Conservation (phyloP, 2,329 filamentous ascomycete genomes). For the Fusarium floridanum region DNA sequence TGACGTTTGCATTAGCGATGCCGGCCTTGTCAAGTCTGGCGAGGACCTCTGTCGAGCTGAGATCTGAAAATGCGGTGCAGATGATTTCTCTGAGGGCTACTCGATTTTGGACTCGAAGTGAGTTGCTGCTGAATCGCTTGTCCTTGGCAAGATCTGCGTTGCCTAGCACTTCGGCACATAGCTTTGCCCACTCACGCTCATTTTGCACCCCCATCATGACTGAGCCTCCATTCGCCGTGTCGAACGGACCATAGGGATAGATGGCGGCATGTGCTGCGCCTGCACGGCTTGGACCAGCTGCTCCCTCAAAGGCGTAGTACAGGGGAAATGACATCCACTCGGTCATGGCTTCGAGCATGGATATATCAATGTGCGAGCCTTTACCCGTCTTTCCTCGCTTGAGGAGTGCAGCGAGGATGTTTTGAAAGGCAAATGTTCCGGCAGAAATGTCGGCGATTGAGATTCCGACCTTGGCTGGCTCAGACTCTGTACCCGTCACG, state of each 20-base stretch:
- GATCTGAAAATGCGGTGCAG: slow-evolving; percentile 53
- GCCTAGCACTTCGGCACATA: slow-evolving; percentile 61
- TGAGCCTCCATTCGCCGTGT: slow-evolving; percentile 59
- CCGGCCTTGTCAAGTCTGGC: slow-evolving; percentile 59
- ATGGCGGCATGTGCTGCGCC: slow-evolving; percentile 68
- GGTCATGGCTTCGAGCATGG: slow-evolving; percentile 69
- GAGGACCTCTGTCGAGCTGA: slow-evolving; percentile 57
- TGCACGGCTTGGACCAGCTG: slow-evolving; percentile 56
- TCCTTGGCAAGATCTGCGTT: slow-evolving; percentile 58
- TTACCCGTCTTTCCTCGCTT: slow-evolving; percentile 62
- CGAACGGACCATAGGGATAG: slow-evolving; percentile 69
- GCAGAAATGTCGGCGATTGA: slow-evolving; percentile 68
- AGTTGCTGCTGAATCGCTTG: slow-evolving; percentile 61
- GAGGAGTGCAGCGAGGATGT: slow-evolving; percentile 63
- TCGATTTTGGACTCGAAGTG: slow-evolving; percentile 60
- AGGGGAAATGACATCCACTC: slow-evolving; percentile 71
- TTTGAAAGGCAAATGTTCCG: slow-evolving; percentile 65
- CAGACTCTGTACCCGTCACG: slow-evolving; percentile 60
- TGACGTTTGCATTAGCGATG: slow-evolving; percentile 68
- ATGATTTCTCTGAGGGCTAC: slow-evolving; percentile 61
- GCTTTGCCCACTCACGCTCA: slow-evolving; percentile 66
- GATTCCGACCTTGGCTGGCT: slow-evolving; percentile 64
- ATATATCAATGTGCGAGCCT: slow-evolving; percentile 66
- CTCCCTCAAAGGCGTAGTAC: slow-evolving; percentile 64
- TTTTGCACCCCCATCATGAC: slow-evolving; percentile 71